Evolutionary conservation across 768 basidiomycete genomes (phyloP), one percentile per base, ranked within the genome.

Genomic region (Rhizopogon roseolus): DNA sequence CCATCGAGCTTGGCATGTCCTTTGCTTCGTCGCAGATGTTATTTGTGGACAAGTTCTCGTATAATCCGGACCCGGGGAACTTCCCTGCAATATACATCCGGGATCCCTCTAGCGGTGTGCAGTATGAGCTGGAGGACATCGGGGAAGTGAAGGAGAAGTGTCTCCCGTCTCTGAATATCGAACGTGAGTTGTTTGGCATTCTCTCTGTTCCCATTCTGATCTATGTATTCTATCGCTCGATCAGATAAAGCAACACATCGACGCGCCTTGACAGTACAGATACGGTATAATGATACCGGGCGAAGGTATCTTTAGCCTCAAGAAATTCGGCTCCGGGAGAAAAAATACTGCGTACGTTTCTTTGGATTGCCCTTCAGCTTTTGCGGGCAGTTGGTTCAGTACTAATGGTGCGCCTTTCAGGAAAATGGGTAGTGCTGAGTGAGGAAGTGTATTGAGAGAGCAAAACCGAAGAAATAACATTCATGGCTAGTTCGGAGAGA

Each of bases 201-300:
- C 37, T 19, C 8, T n/a, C 36, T n/a, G 25, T 57, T 34, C 7
- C 27, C 53, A 22, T 57, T 11, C 17, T 52, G 40, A 53, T 59
- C 50, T 63, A 40, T 44, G 27, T 39, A 50, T 55, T 52, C 55
- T 17, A 99, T 96, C 93, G 19, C 85, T 98, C 52, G 95, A 99
- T 70, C 96, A 98, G 68, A 96, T 99, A 69, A 98, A 96, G 67
- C 93, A 98, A 64, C 96, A 99, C 66, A 95, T 99, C 60, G 96
- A 99, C 64, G 64, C 83, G n/a, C n/a, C n/a, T n/a, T n/a, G n/a
- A n/a, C n/a, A 7, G 29, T 29, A 29, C 29, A 29, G 6, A 29
- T 29, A 8, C 1, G 29, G 29, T 7, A 29, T 29, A 29, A 29
- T 8, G 29, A 29, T 29, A 9, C 29, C 8, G 29, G 29, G 29